phyloP scores from a whole-genome alignment of 495 filamentous ascomycete genomes.

The Astrothelium subdiscretum region DNA sequence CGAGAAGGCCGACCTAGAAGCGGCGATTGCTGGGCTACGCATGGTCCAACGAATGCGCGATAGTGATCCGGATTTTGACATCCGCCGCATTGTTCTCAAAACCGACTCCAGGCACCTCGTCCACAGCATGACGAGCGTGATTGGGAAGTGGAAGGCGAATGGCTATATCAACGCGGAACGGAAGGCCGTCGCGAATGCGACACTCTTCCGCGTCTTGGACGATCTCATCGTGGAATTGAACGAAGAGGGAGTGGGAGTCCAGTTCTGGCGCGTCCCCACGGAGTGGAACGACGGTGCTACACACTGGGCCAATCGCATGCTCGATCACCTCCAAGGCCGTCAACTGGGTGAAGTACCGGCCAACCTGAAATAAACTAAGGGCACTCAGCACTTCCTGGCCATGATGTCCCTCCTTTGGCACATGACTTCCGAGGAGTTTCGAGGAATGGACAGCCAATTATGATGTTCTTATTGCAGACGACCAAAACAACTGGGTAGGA shows the following conservation, averaged over 20 bases:
- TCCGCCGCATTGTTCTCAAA: constrained; percentile 4
- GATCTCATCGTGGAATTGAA: constrained; percentile 2
- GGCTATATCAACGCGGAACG: neutral
- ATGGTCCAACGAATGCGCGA: neutral
- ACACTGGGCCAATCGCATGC: neutral
- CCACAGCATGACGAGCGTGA: constrained; percentile 2
- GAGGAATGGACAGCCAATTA: no score
- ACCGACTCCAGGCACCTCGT: constrained; percentile 2
- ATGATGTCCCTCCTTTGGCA: no score
- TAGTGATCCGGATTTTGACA: neutral
- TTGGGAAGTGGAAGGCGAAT: constrained; percentile 2
- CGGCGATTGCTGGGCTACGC: neutral
- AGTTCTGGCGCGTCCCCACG: constrained; percentile 3
- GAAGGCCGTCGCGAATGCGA: neutral
- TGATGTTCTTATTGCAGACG: no score
- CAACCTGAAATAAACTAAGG: neutral
- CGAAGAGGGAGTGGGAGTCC: constrained; percentile 1
- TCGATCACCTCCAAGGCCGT: neutral
- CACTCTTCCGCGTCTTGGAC: constrained; percentile 4
- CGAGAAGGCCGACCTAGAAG: neutral
- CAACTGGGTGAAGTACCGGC: neutral
- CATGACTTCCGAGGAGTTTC: no score
- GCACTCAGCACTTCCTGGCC: neutral
- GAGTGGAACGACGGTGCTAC: neutral
- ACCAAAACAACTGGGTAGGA: no score